Base-by-base conservation (phyloP, 345 rosid species). In the Gossypium herbaceum region DNA sequence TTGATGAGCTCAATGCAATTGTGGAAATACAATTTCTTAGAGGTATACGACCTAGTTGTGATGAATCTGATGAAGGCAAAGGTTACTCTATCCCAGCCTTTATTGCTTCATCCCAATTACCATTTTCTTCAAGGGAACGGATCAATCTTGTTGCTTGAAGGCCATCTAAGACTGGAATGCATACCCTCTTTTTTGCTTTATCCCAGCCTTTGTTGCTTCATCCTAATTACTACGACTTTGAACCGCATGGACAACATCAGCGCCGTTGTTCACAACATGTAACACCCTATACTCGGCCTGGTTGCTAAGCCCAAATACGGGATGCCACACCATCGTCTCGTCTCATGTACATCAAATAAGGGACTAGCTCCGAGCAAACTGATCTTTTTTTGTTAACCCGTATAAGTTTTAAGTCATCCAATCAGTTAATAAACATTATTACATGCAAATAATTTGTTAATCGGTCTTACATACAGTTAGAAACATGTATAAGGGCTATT, bases 101-200 rank as follows among this genome's bases (percentile, higher is more conserved):
- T 2, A 47, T 71, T 25, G 98, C 95, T 74, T 85, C 94, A 77
- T 87, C 87, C 98, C 98, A 94, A 16, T 77, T 90, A 11, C 98
- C 94, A 10, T 87, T 75, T 79, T 89, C 90, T 84, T 93, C 97
- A 1, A 86, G 91, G 5, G 96, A 89, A 48, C 98, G 96, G 73
- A 92, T 91, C 69, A 95, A 48, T 82, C 91, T 93, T 73, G 98
- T 92, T 27, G 99, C 96, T 86, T 92, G 82, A 60, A 92, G 87
- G 75, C 98, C 98, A 79, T 91, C 91, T 90, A 91, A 83, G 45
- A 91, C 88, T 1, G 99, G 99, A 97, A 95, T 90, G 89, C 89
- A 90, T 25, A 95, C 97, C 34, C 34, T 2, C 0, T 3, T 29
- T 29, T 44, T 71, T 25, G 98, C 95, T 74, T 85, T 93, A 80